A percentile compares a stretch with the other conserved stretches of the same genome.
These are phyloP conservation scores for Cystobasidium tubakii DNA, from an alignment of 768 basidiomycete genomes.

Conservation along the genomic window DNA sequence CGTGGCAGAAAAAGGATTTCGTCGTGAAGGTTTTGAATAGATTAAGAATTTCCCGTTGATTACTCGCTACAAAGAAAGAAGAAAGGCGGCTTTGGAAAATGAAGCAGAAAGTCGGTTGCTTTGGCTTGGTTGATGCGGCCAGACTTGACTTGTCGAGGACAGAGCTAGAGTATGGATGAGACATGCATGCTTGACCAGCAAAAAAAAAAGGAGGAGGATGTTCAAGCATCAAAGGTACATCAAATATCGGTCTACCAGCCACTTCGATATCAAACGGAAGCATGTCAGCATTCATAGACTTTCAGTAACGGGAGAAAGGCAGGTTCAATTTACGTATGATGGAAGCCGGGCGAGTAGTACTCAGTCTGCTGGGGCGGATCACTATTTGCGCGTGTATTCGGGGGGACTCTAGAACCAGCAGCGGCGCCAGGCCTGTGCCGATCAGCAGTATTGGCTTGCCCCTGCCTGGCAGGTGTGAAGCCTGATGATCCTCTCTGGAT, in stretches of 20 bases:
- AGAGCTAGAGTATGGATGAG: no score
- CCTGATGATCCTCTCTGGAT: constrained; percentile 10
- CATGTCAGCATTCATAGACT: neutral
- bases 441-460: neutral
- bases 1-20: no score
- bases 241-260: constrained; percentile 27
- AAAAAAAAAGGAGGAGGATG: no score
- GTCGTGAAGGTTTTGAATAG: no score
- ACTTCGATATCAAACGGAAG: neutral
- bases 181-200: no score
- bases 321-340: constrained; percentile 25
- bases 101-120: no score
- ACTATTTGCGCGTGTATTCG: neutral
- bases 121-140: no score
- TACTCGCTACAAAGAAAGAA: constrained; percentile 1
- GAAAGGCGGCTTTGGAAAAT: no score
- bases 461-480: neutral
- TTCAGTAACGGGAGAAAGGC: no score
- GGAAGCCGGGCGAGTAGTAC: constrained; percentile 35
- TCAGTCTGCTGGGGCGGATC: constrained; percentile 18
- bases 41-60: neutral
- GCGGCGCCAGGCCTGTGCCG: neutral
- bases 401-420: neutral
- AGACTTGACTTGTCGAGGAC: no score
- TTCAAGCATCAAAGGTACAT: no score